These are phyloP conservation scores for Mycosphaerella sp. DNA, from an alignment of 2,329 filamentous ascomycete species.

Conservation along the genomic window DNA sequence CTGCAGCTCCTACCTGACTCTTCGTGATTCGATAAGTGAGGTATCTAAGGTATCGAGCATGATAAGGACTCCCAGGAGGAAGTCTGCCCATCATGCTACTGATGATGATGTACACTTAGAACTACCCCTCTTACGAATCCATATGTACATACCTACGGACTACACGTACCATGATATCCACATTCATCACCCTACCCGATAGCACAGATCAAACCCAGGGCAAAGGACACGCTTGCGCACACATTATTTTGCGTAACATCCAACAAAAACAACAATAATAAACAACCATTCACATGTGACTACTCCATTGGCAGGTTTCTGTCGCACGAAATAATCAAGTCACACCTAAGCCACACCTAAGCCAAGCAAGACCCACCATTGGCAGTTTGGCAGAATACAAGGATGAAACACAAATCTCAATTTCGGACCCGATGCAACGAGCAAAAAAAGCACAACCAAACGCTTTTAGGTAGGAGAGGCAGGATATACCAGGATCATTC, in stretches of 20 bases:
- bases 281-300: neutral
- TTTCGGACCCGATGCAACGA: neutral
- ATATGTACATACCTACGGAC: neutral
- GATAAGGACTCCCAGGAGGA: no score
- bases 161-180: neutral
- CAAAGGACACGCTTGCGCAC: no score
- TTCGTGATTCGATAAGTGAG: no score
- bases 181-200: conserved; percentile 5
- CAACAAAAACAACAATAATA: no score
- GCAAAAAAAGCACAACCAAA: no score
- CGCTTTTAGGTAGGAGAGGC: neutral
- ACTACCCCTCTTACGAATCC: no score
- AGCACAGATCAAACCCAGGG: neutral
- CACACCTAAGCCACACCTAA: no score
- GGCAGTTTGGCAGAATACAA: neutral
- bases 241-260: neutral
- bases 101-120: no score
- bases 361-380: neutral
- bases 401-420: neutral
- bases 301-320: neutral
- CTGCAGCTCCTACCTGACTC: no score
- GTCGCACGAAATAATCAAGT: neutral
- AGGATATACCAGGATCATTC: neutral
- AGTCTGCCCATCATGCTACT: no score
- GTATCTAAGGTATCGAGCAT: no score